Conservation (phyloP, 1,284 basidiomycete genomes). For the Coniophora puteana region DNA sequence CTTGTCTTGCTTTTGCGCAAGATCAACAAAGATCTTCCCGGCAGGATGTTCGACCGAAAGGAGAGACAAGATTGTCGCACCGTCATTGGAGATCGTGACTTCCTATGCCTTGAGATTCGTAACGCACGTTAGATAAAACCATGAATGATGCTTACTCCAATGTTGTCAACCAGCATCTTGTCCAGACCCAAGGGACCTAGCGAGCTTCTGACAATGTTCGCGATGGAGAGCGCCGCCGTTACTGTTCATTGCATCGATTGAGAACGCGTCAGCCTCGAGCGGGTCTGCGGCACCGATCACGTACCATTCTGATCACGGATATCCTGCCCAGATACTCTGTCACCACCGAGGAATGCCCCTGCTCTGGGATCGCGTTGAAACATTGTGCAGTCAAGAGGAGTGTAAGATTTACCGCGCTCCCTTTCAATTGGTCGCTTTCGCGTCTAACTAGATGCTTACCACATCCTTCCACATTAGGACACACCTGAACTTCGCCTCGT, state of each 20-base stretch:
- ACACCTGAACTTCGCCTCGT: background rate
- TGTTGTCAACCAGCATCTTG: constrained; percentile 99
- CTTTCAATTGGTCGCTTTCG: background rate
- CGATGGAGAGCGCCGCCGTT: constrained; percentile 93
- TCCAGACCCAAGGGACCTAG: constrained; percentile 94
- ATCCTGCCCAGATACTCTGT: constrained; percentile 92
- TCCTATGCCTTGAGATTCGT: too few relatives aligned
- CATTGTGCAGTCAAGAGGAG: constrained; percentile 37
- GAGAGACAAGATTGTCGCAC: constrained; percentile 94
- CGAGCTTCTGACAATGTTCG: constrained; percentile 97
- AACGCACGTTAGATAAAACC: constrained; percentile 9
- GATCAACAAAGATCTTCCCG: constrained; percentile 94
- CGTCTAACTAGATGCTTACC: background rate
- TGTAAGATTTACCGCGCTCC: background rate
- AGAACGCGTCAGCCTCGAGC: constrained; percentile 6
- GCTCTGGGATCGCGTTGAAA: constrained; percentile 85
- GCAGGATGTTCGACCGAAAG: constrained; percentile 94
- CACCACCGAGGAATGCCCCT: constrained; percentile 91
- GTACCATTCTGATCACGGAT: constrained; percentile 95
- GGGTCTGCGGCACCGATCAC: constrained; percentile 15
- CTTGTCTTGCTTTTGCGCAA: constrained; percentile 99
- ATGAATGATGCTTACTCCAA: constrained; percentile 71
- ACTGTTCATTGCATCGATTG: constrained; percentile 46
- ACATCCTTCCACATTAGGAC: background rate
- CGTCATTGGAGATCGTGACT: constrained; percentile 99